These are phyloP conservation scores for Talaromyces albobiverticillius DNA, from an alignment of 2,329 filamentous ascomycete genomes.

Conservation along the genomic window DNA sequence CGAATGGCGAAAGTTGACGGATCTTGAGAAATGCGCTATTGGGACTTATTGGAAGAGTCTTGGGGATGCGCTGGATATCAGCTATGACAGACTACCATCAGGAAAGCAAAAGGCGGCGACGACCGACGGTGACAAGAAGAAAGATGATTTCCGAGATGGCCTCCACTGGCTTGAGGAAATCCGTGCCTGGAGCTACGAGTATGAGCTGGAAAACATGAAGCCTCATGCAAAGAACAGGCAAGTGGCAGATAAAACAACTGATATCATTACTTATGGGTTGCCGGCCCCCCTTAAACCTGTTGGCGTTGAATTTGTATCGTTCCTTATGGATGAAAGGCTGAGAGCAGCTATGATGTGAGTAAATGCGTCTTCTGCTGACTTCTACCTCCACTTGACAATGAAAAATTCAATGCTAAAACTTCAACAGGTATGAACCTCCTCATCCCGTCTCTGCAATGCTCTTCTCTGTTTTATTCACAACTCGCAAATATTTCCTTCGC, in stretches of 20 bases:
- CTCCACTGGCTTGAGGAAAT: slow-evolving; percentile 54
- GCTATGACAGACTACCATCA: slow-evolving; percentile 40
- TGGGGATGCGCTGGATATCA: slow-evolving; percentile 67
- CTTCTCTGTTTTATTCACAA: slow-evolving; percentile 48
- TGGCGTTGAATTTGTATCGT: slow-evolving; percentile 51
- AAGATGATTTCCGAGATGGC: slow-evolving; percentile 47
- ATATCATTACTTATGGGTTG: slow-evolving; percentile 59
- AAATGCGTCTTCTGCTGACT: slow-evolving; percentile 19
- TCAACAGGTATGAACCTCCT: slow-evolving; percentile 39
- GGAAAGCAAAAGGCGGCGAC: slow-evolving; percentile 24
- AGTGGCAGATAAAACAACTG: slow-evolving; percentile 58
- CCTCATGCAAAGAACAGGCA: slow-evolving; percentile 49
- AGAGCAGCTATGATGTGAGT: slow-evolving; percentile 64
- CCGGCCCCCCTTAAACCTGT: slow-evolving; percentile 45
- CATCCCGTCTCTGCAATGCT: slow-evolving; percentile 30
- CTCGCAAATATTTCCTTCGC: slow-evolving; percentile 57
- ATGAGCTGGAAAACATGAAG: slow-evolving; percentile 60
- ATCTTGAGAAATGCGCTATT: slow-evolving; percentile 66
- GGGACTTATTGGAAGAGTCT: slow-evolving; percentile 69
- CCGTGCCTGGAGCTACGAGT: slow-evolving; percentile 50
- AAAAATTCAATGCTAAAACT: background rate
- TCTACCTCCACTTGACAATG: background rate
- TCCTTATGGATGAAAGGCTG: slow-evolving; percentile 63
- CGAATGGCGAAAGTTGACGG: slow-evolving; percentile 67
- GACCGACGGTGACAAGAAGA: slow-evolving; percentile 46